Conservation (phyloP, 2,329 filamentous ascomycete genomes). For the Trichoderma brevicompactum region DNA sequence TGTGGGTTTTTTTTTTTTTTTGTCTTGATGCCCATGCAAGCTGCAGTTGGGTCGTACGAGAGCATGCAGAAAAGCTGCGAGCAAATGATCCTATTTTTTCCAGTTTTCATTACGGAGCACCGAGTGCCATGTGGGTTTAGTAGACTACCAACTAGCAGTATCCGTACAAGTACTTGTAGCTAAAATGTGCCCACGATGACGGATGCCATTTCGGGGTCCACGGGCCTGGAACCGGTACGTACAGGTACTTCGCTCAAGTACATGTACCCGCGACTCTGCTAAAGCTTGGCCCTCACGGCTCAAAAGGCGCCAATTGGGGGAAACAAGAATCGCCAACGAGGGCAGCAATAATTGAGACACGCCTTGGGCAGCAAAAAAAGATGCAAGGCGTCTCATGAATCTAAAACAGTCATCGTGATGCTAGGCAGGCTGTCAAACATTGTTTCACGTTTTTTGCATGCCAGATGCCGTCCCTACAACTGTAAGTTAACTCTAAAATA, state of each 20-base stretch:
- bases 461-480: conserved; percentile 5
- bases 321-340: too few species aligned
- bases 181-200: not conserved
- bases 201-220: not conserved
- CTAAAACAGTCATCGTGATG: too few species aligned
- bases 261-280: not conserved
- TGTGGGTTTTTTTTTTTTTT: not conserved
- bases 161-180: not conserved
- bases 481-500: conserved; percentile 24
- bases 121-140: too few species aligned
- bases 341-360: too few species aligned
- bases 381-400: not conserved
- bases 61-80: not conserved
- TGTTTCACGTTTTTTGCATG: not conserved
- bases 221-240: conserved; percentile 19
- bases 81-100: not conserved
- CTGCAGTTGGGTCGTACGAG: conserved; percentile 15
- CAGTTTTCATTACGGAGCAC: too few species aligned
- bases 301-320: too few species aligned
- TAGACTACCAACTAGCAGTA: too few species aligned
- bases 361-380: not conserved
- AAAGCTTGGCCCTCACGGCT: not conserved
- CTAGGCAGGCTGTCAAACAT: not conserved
- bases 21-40: not conserved
- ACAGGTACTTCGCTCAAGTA: not conserved